Evolutionary conservation across 108 stramenopile species (phyloP).

Genomic region (Stephanodiscus triporus): DNA sequence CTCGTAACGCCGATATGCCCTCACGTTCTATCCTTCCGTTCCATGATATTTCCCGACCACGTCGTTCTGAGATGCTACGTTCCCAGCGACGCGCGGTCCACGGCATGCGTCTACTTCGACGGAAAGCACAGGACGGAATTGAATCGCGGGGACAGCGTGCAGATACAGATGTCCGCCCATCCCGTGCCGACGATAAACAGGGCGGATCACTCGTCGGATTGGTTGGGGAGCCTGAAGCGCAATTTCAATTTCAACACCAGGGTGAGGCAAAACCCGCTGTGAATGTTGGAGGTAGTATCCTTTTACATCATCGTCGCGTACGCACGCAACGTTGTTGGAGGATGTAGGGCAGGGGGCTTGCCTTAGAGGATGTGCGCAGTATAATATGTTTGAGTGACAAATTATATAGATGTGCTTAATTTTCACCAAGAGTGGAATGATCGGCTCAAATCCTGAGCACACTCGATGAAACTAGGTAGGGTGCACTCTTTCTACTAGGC

Average conservation of each 20-base stretch:
- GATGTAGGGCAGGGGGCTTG: no score
- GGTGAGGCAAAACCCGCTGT: conserved; percentile 70
- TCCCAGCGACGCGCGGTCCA: conserved; percentile 85
- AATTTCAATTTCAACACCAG: conserved; percentile 90
- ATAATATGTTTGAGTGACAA: no score
- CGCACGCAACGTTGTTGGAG: no score
- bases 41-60: conserved; percentile 96
- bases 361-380: no score
- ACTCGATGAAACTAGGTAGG: no score
- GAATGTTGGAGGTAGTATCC: no score
- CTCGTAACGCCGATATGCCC: conserved; percentile 97
- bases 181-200: conserved; percentile 91
- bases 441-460: no score
- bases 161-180: conserved; percentile 86
- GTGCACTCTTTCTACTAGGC: no score
- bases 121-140: conserved; percentile 87
- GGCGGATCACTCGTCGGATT: conserved; percentile 88
- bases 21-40: conserved; percentile 93
- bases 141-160: conserved; percentile 89
- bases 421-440: no score
- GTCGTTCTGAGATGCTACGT: conserved; percentile 86
- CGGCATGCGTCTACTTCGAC: conserved; percentile 93
- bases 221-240: conserved; percentile 78
- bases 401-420: no score
- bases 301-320: no score